These are phyloP conservation scores for Sugiyamaella xylanicola DNA, from an alignment of 1,139 yeast species.

Conservation along the genomic window DNA sequence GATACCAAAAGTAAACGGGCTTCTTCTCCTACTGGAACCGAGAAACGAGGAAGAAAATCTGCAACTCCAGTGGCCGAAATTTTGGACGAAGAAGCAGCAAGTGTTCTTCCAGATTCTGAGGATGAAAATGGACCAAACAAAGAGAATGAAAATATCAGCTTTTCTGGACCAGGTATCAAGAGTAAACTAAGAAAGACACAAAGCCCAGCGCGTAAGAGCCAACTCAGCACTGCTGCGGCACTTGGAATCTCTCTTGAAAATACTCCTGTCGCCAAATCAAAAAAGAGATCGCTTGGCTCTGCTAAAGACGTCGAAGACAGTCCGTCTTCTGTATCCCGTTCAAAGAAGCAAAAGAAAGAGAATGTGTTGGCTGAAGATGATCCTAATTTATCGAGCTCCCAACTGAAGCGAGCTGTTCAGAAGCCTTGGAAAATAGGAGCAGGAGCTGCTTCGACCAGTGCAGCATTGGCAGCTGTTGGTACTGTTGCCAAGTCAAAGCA, in stretches of 20 bases:
- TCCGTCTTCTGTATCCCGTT: conserved; percentile 9
- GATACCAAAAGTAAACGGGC: neutral
- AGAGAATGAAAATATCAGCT: neutral
- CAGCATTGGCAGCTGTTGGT: conserved; percentile 1
- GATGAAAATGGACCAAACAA: neutral
- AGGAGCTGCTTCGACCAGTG: conserved; percentile 3
- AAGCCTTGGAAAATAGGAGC: conserved; percentile 7
- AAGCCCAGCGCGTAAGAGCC: neutral
- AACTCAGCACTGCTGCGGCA: conserved; percentile 1
- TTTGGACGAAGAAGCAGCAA: neutral
- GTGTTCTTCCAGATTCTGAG: neutral
- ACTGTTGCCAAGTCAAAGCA: too few relatives aligned
- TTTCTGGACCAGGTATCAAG: neutral
- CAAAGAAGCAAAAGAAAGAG: neutral
- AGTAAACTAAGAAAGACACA: neutral
- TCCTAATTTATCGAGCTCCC: too few relatives aligned
- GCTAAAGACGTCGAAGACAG: conserved; percentile 9
- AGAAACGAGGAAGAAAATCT: neutral
- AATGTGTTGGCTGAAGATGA: too few relatives aligned
- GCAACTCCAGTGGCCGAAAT: neutral
- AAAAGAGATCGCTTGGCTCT: neutral
- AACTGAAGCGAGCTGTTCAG: neutral
- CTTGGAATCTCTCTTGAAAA: conserved; percentile 14
- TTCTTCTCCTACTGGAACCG: too few relatives aligned
- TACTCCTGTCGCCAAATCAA: neutral